Conservation (phyloP, 768 basidiomycete genomes). For the Collybiopsis confluens region DNA sequence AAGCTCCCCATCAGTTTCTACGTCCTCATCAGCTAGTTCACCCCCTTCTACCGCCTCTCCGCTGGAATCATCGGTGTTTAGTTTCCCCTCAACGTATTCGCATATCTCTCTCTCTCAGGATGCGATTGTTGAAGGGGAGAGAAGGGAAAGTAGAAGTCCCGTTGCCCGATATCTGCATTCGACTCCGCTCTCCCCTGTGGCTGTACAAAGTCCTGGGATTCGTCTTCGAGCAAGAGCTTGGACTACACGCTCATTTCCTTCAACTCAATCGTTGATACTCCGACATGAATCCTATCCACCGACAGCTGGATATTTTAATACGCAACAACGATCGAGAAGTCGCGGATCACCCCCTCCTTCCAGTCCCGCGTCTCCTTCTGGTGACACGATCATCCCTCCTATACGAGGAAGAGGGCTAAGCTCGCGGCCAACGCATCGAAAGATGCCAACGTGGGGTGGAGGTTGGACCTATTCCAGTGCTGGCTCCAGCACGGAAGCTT, state of each 20-base stretch:
- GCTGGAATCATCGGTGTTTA: background rate
- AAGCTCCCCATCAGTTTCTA: background rate
- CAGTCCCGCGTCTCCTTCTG: background rate
- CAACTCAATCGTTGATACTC: too few relatives aligned
- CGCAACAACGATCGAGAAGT: background rate
- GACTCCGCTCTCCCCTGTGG: too few relatives aligned
- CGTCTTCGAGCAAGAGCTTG: too few relatives aligned
- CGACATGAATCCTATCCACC: background rate
- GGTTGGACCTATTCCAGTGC: background rate
- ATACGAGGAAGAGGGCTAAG: background rate
- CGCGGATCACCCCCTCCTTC: background rate
- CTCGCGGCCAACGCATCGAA: background rate
- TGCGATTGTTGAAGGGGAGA: background rate
- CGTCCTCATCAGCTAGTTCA: background rate
- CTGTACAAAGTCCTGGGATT: too few relatives aligned
- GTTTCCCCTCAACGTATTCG: background rate
- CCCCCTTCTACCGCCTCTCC: background rate
- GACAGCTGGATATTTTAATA: background rate
- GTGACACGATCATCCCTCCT: background rate
- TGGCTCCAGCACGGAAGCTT: background rate
- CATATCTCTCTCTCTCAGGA: background rate
- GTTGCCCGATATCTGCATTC: too few relatives aligned
- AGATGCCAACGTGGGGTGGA: slow-evolving; percentile 1
- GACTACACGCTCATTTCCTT: too few relatives aligned
- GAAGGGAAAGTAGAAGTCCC: background rate